Conservation (phyloP, 306 rosid genomes). For the Clitoria ternatea region DNA sequence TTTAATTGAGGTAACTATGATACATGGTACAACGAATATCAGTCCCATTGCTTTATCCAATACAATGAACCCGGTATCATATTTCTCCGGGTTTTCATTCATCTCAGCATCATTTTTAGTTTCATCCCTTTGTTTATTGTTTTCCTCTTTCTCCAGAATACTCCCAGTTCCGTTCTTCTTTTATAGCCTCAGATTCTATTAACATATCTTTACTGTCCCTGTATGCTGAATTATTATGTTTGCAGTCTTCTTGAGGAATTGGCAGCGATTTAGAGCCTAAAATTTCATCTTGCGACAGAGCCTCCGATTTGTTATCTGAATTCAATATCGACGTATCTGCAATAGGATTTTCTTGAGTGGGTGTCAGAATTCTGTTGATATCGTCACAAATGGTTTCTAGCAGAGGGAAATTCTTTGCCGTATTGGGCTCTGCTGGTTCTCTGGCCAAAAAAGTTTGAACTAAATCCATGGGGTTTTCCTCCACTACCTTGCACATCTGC, state of each 20-base stretch:
- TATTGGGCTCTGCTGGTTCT: constrained; percentile 27
- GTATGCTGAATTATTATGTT: constrained; percentile 29
- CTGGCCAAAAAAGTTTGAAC: constrained; percentile 34
- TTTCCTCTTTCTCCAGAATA: neutral
- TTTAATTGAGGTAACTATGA: constrained; percentile 2
- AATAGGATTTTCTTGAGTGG: constrained; percentile 21
- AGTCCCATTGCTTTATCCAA: constrained; percentile 33
- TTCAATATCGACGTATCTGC: constrained; percentile 13
- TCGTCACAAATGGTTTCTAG: constrained; percentile 51
- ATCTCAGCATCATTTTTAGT: constrained; percentile 8
- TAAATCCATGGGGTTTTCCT: constrained; percentile 40
- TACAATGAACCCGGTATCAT: constrained; percentile 33
- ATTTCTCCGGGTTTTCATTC: constrained; percentile 31
- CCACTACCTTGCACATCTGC: constrained; percentile 81
- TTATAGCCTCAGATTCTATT: constrained; percentile 30
- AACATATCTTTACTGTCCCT: constrained; percentile 25
- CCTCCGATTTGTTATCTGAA: constrained; percentile 28
- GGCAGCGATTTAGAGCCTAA: constrained; percentile 24
- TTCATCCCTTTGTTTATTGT: constrained; percentile 29
- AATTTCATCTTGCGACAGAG: constrained; percentile 7
- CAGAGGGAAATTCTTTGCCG: constrained; percentile 32
- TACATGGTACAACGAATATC: constrained; percentile 25
- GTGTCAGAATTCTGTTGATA: constrained; percentile 49
- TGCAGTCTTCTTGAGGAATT: constrained; percentile 26
- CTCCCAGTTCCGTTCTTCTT: constrained; percentile 29